Evolutionary conservation across 805 yeast species (phyloP).

Genomic region (Cyberlindnera xishuangbannaensis): DNA sequence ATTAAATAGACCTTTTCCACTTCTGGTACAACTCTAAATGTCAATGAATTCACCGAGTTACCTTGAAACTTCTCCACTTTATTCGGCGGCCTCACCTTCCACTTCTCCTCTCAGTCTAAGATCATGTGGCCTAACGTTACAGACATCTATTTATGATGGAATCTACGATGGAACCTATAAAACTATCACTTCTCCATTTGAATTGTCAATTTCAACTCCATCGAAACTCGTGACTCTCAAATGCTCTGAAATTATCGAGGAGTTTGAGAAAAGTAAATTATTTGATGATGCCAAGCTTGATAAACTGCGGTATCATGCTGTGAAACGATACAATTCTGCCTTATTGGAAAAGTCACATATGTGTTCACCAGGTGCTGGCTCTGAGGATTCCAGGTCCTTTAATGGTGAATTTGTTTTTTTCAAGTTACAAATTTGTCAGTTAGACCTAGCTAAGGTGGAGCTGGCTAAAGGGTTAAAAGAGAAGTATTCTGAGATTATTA

Average conservation of each 20-base stretch:
- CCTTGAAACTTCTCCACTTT: no score
- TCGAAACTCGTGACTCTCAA: no score
- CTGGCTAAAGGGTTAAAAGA: constrained; percentile 4
- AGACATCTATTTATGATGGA: constrained; percentile 5
- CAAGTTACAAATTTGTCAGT: constrained; percentile 7
- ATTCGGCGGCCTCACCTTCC: neutral
- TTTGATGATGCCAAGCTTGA: constrained; percentile 4
- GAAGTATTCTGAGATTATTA: constrained; percentile 1
- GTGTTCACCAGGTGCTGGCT: neutral
- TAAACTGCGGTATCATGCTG: constrained; percentile 6
- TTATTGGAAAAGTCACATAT: constrained; percentile 1
- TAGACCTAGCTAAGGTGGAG: constrained; percentile 8
- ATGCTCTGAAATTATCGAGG: constrained; percentile 5
- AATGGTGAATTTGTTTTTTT: constrained; percentile 1
- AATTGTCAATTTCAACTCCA: no score
- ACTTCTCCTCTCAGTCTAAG: neutral
- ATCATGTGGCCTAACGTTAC: constrained; percentile 2
- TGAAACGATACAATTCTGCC: constrained; percentile 5
- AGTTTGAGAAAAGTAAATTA: constrained; percentile 2
- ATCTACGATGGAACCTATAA: constrained; percentile 4
- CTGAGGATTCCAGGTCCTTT: no score
- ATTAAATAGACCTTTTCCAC: no score
- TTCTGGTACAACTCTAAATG: no score
- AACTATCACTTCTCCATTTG: neutral
- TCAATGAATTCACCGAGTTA: no score